Base-by-base conservation (phyloP, 768 basidiomycete species). In the Tephrocybe sp. region DNA sequence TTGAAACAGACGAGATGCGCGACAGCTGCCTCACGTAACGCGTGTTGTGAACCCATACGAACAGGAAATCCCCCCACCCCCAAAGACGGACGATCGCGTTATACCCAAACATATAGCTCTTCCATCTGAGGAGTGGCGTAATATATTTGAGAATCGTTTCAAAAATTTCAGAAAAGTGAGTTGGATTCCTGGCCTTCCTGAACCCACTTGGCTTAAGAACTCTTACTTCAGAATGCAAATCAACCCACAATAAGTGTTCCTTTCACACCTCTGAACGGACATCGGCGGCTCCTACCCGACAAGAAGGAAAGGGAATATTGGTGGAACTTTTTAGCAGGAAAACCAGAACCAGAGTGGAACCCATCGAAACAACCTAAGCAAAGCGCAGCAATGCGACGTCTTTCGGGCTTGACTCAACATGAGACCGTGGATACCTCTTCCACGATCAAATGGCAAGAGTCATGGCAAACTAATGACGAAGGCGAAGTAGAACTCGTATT, bases 271-370 rank as follows among this genome's bases (percentile, higher is more conserved):
- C 60, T 65, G 48, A 60, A 63, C 23, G 54, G 44, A 23, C 43
- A 53, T 39, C 65, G 54, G 14, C 77, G 69, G 54, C 50, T 75
- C 36, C 77, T 90, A 54, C 90, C 90, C 21, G 84, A 87, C 44
- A 85, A 77, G 62, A 84, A 79, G 61, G 83, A 88, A 52, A 76
- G 90, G 49, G 86, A 89, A 55, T 67, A 73, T 15, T 93, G 90
- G 90, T 92, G 90, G 90, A 76, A 78, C 14, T 93, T 84, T 57
- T 67, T 93, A 4, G 71, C 80, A 39, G 90, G 89, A 28, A 73
- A 73, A 56, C 83, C 87, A n/a, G 79, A 82, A 61, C 73, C 76
- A 26, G 81, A 79, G 36, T 91, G 89, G 89, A 78, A 77, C 61
- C 74, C 78, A 18, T 73, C 77, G 10, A 81, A 78, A 62, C 71